Conservation (phyloP, 768 basidiomycete genomes). For the Leccinum incarnatum region DNA sequence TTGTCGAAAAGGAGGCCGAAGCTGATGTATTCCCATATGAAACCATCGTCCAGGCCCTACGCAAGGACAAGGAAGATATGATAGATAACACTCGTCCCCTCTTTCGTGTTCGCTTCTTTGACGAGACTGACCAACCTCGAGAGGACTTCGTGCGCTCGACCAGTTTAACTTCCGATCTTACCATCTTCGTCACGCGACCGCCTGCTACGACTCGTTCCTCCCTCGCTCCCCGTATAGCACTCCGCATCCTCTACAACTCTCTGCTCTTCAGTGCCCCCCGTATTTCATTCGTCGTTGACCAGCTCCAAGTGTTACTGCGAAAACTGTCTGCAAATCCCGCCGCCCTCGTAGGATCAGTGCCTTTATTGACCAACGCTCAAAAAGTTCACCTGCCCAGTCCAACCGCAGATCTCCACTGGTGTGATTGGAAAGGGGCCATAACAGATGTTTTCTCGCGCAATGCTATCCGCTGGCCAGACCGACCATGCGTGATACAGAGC, state of each 20-base stretch:
- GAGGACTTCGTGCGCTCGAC: conserved; percentile 78
- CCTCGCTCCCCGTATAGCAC: conserved; percentile 69
- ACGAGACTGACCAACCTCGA: conserved; percentile 75
- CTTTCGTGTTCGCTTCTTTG: conserved; percentile 96
- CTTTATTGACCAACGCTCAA: conserved; percentile 74
- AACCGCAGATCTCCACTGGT: conserved; percentile 89
- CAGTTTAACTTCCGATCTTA: conserved; percentile 86
- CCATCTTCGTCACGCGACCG: conserved; percentile 80
- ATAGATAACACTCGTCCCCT: conserved; percentile 54
- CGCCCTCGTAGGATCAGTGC: conserved; percentile 72
- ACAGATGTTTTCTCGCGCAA: conserved; percentile 92
- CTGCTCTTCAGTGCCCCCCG: conserved; percentile 82
- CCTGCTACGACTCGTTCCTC: conserved; percentile 65
- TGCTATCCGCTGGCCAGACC: conserved; percentile 73
- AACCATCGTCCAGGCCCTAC: conserved; percentile 63
- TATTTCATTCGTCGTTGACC: conserved; percentile 77
- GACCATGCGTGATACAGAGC: conserved; percentile 87
- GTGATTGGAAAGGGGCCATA: conserved; percentile 95
- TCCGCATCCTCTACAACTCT: conserved; percentile 92
- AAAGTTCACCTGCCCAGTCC: conserved; percentile 75
- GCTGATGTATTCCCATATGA: conserved; percentile 81
- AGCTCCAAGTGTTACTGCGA: conserved; percentile 76
- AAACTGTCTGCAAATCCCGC: conserved; percentile 67
- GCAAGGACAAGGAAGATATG: conserved; percentile 60
- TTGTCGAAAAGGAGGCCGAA: conserved; percentile 80